Base-by-base conservation (phyloP, 2,329 filamentous ascomycete genomes). In the Diplodia seriata region DNA sequence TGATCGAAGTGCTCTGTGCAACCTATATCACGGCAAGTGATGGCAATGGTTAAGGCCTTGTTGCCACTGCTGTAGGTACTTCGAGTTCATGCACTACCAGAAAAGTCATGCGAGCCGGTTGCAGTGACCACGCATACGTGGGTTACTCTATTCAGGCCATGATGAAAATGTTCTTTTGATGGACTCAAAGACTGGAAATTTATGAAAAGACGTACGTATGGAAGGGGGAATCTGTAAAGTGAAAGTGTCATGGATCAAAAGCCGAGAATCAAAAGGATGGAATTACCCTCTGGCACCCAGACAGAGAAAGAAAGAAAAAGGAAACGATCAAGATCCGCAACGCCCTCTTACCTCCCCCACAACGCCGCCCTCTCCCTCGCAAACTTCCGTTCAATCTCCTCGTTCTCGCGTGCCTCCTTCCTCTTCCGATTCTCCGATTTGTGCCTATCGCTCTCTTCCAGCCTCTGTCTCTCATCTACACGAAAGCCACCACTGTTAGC, bases 321-420 rank as follows among this genome's bases (percentile, higher is more conserved):
- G 15, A 14, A 23, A n/a, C 7, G 11, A 3, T 9, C 12, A 23
- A 20, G 33, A 20, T 8, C 31, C 4, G 2, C 14, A 18, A n/a
- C 2, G 15, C 8, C 36, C 11, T 20, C 53, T 33, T 31, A 33
- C 26, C 26, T 33, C 53, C 55, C 23, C 14, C 47, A 9, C 55
- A 59, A 23, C 38, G 20, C 55, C 8, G 55, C 36, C 38, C 55
- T 47, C 38, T 47, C n/a, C 36, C 14, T 15, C 20, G 55, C 55
- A n/a, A 59, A 59, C 36, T 23, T 18, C 12, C 36, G 36, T 4
- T 59, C 55, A 43, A 59, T 43, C 36, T 59, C 55, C 38, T 38
- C 55, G 47, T 59, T 59, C 36, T 59, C 55, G 7, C 12, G 4
- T 20, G 36, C 38, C 38, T 59, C 55, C 55, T 29, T 26, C 20